These are phyloP conservation scores for Fusarium austroafricanum DNA, from an alignment of 2,329 filamentous ascomycete genomes.

Conservation along the genomic window DNA sequence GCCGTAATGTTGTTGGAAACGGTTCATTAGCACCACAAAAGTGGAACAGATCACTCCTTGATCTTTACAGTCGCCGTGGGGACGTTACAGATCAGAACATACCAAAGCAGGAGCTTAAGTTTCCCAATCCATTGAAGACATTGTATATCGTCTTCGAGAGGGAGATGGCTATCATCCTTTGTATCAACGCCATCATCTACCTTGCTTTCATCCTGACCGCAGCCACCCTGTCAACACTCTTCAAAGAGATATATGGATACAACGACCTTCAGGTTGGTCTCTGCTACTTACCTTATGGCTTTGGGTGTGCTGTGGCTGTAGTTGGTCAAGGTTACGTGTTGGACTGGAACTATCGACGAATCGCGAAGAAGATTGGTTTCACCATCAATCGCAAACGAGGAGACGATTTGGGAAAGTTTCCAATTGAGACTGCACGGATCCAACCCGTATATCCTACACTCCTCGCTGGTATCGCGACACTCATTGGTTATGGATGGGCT, in stretches of 20 bases:
- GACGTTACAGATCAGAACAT: slow-evolving; percentile 51
- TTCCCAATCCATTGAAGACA: slow-evolving; percentile 69
- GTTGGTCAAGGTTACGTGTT: slow-evolving; percentile 67
- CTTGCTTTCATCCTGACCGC: slow-evolving; percentile 66
- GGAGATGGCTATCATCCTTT: slow-evolving; percentile 65
- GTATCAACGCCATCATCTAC: slow-evolving; percentile 66
- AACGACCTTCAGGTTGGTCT: slow-evolving; percentile 64
- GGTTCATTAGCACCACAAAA: slow-evolving; percentile 68
- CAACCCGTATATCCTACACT: slow-evolving; percentile 67
- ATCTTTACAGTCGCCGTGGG: slow-evolving; percentile 57
- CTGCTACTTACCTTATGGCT: slow-evolving; percentile 66
- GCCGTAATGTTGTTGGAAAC: slow-evolving; percentile 70
- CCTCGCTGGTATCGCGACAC: slow-evolving; percentile 62
- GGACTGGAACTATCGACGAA: slow-evolving; percentile 77
- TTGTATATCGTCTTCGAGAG: slow-evolving; percentile 66
- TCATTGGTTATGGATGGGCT: slow-evolving; percentile 69
- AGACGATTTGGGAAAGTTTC: slow-evolving; percentile 63
- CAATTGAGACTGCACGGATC: slow-evolving; percentile 66
- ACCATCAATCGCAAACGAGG: slow-evolving; percentile 69
- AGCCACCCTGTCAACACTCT: slow-evolving; percentile 64
- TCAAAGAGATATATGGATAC: slow-evolving; percentile 63
- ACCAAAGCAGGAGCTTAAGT: slow-evolving; percentile 57
- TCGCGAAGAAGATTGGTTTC: slow-evolving; percentile 71
- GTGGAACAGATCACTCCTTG: slow-evolving; percentile 69
- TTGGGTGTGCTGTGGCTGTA: slow-evolving; percentile 61